phyloP scores from a whole-genome alignment of 371 early-diverging fungal genomes.

The Circinella minor region DNA sequence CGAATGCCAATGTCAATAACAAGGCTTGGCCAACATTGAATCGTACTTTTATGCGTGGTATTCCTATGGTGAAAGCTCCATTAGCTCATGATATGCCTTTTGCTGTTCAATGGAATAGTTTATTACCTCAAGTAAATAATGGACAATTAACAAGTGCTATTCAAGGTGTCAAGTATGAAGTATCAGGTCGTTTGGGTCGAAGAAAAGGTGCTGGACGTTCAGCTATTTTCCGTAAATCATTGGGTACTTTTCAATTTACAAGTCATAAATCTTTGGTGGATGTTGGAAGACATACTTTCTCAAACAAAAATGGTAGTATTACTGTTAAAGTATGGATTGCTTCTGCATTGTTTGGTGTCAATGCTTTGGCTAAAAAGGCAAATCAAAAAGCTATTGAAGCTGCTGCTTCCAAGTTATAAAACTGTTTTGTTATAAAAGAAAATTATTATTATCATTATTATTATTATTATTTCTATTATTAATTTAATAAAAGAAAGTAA shows the following conservation, averaged over 20 bases:
- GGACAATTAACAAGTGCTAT: constrained; percentile 52
- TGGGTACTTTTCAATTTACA: constrained; percentile 58
- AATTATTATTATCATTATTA: too few relatives aligned
- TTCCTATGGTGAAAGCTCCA: constrained; percentile 56
- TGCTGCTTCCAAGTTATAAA: constrained; percentile 15
- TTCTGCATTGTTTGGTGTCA: constrained; percentile 54
- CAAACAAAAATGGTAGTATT: constrained; percentile 57
- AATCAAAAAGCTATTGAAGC: constrained; percentile 39
- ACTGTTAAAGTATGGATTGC: constrained; percentile 61
- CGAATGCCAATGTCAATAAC: constrained; percentile 45
- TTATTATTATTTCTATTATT: too few relatives aligned
- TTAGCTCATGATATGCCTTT: constrained; percentile 54
- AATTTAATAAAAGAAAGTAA: too few relatives aligned
- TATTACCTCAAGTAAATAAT: constrained; percentile 50
- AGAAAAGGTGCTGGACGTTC: constrained; percentile 52
- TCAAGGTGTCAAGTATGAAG: constrained; percentile 57
- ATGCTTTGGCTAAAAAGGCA: constrained; percentile 41
- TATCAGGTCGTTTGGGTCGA: constrained; percentile 54
- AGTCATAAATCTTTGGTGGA: constrained; percentile 53
- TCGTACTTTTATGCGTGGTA: constrained; percentile 47
- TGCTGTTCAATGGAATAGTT: constrained; percentile 50
- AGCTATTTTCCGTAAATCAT: constrained; percentile 47
- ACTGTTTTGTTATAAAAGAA: background rate
- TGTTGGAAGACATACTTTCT: constrained; percentile 56
- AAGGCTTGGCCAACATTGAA: constrained; percentile 44